Evolutionary conservation across 2,329 filamentous ascomycete genomes (phyloP), one percentile per base, ranked within the genome.

Genomic region (Pestalotiopsis sp.): DNA sequence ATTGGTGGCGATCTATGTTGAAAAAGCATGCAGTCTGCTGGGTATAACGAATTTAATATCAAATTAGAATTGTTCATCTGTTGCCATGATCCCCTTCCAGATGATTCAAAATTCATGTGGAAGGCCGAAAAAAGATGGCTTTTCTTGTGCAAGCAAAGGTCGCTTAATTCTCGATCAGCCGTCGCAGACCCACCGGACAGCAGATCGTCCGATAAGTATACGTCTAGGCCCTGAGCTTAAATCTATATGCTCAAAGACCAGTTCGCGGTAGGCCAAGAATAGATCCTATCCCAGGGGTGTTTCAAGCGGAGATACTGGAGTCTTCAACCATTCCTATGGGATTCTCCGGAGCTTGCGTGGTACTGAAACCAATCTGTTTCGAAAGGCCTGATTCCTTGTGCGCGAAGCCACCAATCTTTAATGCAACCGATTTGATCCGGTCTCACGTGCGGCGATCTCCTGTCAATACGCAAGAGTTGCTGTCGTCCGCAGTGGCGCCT

Each of bases 181-280:
- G 63, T 66, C 49, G 63, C 63, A 66, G 45, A 66, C 63, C 63
- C 63, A 66, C 63, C 63, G 63, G 63, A 66, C 17, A 31, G 63
- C 49, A 64, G 63, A 66, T 66, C 63, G 63, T 66, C 63, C 63
- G 63, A 66, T 41, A 13, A 25, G 23, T 40, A 38, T 40, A 40
- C 40, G 20, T 64, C 61, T 40, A 62, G 36, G 36, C 59, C 59
- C 6, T 40, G 59, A 62, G 36, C 36, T 62, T 62, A 59, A 59
- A 62, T 62, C 31, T 20, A 4, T n/a, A 20, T 14, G 11, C 5
- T 20, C n/a, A 36, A 11, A 7, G 17, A n/a, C 59, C 13, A 27
- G 31, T 36, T 62, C 59, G 31, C 11, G 25, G 59, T 25, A 62
- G 20, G 27, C 59, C 59, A 41, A 62, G 27, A 62, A 62, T 62